These are phyloP conservation scores for Mycena kentingensis DNA, from an alignment of 768 basidiomycete genomes.

Conservation along the genomic window DNA sequence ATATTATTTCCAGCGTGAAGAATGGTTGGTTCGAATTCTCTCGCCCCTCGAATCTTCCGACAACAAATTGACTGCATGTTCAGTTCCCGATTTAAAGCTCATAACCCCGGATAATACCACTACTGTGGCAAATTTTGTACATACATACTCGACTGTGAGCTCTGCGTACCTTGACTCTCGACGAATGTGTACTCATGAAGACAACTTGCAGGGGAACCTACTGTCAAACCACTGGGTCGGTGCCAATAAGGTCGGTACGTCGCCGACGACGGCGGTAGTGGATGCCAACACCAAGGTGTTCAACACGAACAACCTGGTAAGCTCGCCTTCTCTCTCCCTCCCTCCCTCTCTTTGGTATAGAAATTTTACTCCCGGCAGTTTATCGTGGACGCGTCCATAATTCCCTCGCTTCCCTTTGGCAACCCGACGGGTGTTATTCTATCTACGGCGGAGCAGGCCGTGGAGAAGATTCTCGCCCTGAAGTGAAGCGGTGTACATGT, in stretches of 20 bases:
- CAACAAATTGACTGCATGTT: conserved; percentile 4
- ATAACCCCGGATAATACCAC: conserved; percentile 64
- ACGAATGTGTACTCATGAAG: neutral
- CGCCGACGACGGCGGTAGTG: conserved; percentile 44
- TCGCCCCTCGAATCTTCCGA: conserved; percentile 11
- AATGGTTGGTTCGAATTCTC: too few relatives aligned
- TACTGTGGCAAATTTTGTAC: conserved; percentile 53
- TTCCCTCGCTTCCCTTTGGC: conserved; percentile 56
- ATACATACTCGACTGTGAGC: conserved; percentile 38
- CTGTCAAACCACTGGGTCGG: conserved; percentile 71
- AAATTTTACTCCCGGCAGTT: conserved; percentile 29
- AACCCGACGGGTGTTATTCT: conserved; percentile 61
- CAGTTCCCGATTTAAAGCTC: conserved; percentile 53
- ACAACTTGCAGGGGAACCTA: conserved; percentile 35
- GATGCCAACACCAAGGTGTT: conserved; percentile 59
- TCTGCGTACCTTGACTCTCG: neutral
- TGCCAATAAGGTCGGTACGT: conserved; percentile 48
- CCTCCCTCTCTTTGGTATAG: neutral
- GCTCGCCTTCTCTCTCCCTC: conserved; percentile 18
- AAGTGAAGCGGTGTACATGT: too few relatives aligned
- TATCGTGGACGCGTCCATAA: conserved; percentile 26
- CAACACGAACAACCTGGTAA: conserved; percentile 48
- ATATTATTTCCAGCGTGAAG: conserved; percentile 45
- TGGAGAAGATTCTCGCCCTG: conserved; percentile 55
- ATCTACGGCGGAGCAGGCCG: conserved; percentile 60